phyloP scores from a whole-genome alignment of 345 rosid species.

The Brassica nigra region DNA sequence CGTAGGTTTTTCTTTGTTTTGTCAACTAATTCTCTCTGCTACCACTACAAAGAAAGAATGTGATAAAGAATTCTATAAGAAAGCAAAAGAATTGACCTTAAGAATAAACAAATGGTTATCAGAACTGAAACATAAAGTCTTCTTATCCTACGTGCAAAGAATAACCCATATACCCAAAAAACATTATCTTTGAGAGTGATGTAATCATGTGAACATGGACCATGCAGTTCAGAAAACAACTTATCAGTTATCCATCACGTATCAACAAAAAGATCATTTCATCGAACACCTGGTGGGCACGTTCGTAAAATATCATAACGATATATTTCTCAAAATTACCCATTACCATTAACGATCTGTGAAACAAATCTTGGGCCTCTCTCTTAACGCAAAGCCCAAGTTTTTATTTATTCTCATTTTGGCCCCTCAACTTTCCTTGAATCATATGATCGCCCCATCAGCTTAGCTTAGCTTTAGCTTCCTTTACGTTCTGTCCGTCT shows the following conservation, averaged over 20 bases:
- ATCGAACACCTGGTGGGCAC: slow-evolving; percentile 21
- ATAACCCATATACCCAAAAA: not conserved
- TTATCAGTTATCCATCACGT: not conserved
- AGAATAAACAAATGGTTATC: not conserved
- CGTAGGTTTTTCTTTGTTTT: not conserved
- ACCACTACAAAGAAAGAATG: not conserved
- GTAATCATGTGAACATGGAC: not conserved
- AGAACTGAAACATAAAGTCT: not conserved
- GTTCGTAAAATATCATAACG: not conserved
- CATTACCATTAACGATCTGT: not conserved
- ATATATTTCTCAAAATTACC: not conserved
- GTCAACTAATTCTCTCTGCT: slow-evolving; percentile 12
- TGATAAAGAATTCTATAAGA: not conserved
- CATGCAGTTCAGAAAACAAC: slow-evolving; percentile 4
- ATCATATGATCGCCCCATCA: slow-evolving; percentile 40
- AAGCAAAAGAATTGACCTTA: slow-evolving; percentile 9
- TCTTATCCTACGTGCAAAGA: not conserved
- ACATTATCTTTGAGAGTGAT: not conserved
- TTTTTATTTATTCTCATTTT: not conserved
- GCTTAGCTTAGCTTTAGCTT: slow-evolving; percentile 16
- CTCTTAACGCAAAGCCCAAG: slow-evolving; percentile 2
- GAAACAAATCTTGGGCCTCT: not conserved
- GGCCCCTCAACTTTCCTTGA: not conserved
- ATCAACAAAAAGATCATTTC: not conserved
- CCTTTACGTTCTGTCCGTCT: slow-evolving; percentile 43